Conservation (phyloP, 371 early-diverging fungal genomes). For the Mortierella polycephala region DNA sequence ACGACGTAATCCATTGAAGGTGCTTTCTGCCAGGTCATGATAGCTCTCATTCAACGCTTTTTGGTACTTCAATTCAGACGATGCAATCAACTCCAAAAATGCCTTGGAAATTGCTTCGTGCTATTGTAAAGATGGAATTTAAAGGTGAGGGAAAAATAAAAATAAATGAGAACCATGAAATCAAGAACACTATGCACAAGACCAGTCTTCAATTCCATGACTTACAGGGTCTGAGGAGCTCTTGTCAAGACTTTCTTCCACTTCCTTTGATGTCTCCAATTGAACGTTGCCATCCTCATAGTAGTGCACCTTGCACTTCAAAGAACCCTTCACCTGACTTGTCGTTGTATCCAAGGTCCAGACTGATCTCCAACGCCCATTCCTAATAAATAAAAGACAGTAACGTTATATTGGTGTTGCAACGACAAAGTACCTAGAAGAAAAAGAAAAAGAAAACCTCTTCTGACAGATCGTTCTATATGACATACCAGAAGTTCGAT, state of each 20-base stretch:
- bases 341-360: conserved; percentile 76
- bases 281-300: conserved; percentile 99
- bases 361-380: conserved; percentile 90
- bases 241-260: conserved; percentile 57
- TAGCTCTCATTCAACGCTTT: conserved; percentile 85
- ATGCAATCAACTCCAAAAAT: conserved; percentile 71
- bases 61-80: conserved; percentile 88
- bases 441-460: neutral
- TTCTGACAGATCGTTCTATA: neutral
- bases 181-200: neutral
- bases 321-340: conserved; percentile 72
- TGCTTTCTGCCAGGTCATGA: conserved; percentile 79
- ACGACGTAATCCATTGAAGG: conserved; percentile 92
- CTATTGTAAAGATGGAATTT: conserved; percentile 2
- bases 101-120: conserved; percentile 60
- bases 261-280: conserved; percentile 79
- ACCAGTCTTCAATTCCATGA: conserved; percentile 7
- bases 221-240: conserved; percentile 46
- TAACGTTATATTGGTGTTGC: neutral
- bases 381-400: conserved; percentile 59
- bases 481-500: conserved; percentile 84
- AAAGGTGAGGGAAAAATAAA: neutral
- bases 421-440: neutral
- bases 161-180: neutral
- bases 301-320: conserved; percentile 91